phyloP scores from a whole-genome alignment of 192 early-diverging fungal genomes.

The Phlyctochytrium bullatum region DNA sequence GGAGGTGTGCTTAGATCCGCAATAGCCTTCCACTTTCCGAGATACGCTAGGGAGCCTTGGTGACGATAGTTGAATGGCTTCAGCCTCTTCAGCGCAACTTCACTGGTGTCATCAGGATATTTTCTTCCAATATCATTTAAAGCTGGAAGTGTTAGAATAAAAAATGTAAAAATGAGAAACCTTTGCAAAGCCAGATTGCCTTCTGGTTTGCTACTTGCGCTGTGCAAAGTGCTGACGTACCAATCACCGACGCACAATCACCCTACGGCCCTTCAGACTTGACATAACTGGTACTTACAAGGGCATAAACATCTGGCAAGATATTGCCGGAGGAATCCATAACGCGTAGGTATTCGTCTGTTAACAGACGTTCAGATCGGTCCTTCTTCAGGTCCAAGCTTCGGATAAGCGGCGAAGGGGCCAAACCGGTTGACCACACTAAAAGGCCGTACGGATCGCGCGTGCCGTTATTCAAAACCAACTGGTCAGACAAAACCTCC shows the following conservation, averaged over 20 bases:
- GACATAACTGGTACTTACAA: conserved; percentile 7
- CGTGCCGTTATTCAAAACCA: conserved; percentile 24
- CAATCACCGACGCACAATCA: conserved; percentile 84
- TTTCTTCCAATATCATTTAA: conserved; percentile 13
- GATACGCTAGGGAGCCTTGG: conserved; percentile 68
- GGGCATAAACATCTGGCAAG: conserved; percentile 49
- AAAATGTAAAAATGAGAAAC: background rate
- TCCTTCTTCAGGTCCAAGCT: conserved; percentile 1
- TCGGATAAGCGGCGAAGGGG: conserved; percentile 18
- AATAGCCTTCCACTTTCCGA: conserved; percentile 52
- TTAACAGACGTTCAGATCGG: conserved; percentile 37
- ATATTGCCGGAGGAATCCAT: conserved; percentile 52
- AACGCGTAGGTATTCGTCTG: conserved; percentile 74
- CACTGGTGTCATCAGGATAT: conserved; percentile 16
- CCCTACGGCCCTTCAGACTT: conserved; percentile 62
- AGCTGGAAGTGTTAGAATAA: conserved; percentile 2
- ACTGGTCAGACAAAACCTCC: conserved; percentile 52
- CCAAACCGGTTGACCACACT: conserved; percentile 71
- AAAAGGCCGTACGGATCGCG: conserved; percentile 46
- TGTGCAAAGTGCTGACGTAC: conserved; percentile 71
- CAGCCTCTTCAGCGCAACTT: conserved; percentile 3
- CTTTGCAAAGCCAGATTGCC: conserved; percentile 61
- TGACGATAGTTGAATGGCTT: conserved; percentile 60
- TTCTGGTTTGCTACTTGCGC: conserved; percentile 87
- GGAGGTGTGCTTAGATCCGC: conserved; percentile 19